phyloP scores from a whole-genome alignment of 129 eudicot species.

The Chrysanthemum lavandulifolium region DNA sequence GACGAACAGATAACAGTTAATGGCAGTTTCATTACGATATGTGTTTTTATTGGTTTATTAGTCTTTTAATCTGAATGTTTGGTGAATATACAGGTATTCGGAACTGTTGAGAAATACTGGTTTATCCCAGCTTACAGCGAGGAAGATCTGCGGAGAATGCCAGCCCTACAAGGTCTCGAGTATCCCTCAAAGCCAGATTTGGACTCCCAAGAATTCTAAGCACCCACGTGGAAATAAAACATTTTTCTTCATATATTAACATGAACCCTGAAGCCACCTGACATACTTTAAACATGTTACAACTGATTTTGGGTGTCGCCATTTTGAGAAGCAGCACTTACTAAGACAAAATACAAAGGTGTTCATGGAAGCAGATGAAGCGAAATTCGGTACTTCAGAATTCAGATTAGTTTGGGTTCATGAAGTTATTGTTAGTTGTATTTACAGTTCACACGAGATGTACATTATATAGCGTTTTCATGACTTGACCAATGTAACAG shows the following conservation, averaged over 20 bases:
- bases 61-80: not conserved
- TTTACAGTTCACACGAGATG: slow-evolving; percentile 28
- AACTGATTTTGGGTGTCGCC: slow-evolving; percentile 19
- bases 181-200: slow-evolving; percentile 90
- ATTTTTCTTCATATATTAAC: slow-evolving; percentile 20
- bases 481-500: slow-evolving; percentile 7
- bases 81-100: slow-evolving; percentile 62
- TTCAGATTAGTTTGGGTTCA: slow-evolving; percentile 17
- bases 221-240: not conserved
- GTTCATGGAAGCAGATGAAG: slow-evolving; percentile 1
- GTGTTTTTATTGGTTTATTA: not conserved
- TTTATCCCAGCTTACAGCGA: slow-evolving; percentile 81
- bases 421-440: slow-evolving; percentile 27
- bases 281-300: slow-evolving; percentile 1
- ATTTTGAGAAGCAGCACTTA: not conserved
- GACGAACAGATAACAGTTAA: not conserved
- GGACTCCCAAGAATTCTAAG: slow-evolving; percentile 65
- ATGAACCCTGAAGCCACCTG: slow-evolving; percentile 9
- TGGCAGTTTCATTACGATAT: not conserved
- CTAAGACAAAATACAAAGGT: not conserved
- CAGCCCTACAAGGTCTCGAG: slow-evolving; percentile 90
- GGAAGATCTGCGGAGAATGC: slow-evolving; percentile 79
- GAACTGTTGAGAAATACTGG: slow-evolving; percentile 70
- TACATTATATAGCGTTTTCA: slow-evolving; percentile 20
- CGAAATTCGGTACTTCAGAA: slow-evolving; percentile 1